Conservation (phyloP, 1,284 basidiomycete species). For the Cryptococcus maquisensis region DNA sequence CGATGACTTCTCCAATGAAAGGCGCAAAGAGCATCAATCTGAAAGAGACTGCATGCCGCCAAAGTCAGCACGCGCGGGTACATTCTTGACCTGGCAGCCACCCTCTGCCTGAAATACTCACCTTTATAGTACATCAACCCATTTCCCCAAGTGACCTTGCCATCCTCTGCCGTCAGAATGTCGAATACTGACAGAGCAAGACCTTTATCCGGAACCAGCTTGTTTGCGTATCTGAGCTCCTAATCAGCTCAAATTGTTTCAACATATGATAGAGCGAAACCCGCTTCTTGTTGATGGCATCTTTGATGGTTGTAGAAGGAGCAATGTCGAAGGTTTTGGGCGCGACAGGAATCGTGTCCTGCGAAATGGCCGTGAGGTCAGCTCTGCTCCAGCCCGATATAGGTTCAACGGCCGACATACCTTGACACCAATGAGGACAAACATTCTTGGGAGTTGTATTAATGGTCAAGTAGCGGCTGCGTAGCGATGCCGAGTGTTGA, state of each 20-base stretch:
- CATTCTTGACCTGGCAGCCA: slow-evolving; percentile 10
- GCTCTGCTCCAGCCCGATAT: neutral
- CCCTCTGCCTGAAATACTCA: slow-evolving; percentile 45
- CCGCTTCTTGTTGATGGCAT: slow-evolving; percentile 48
- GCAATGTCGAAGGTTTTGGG: slow-evolving; percentile 45
- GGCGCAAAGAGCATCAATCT: slow-evolving; percentile 87
- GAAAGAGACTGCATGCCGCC: slow-evolving; percentile 74
- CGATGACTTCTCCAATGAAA: slow-evolving; percentile 81
- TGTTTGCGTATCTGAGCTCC: slow-evolving; percentile 75
- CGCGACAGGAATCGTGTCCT: slow-evolving; percentile 49
- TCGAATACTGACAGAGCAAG: slow-evolving; percentile 87
- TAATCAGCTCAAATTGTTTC: neutral
- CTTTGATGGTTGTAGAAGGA: slow-evolving; percentile 40
- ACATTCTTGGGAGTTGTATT: slow-evolving; percentile 25
- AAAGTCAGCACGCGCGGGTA: neutral
- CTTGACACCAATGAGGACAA: slow-evolving; percentile 43
- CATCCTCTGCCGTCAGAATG: slow-evolving; percentile 77
- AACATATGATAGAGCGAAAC: neutral
- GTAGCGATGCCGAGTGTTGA: slow-evolving; percentile 5
- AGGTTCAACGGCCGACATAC: slow-evolving; percentile 14
- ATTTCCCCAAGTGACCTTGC: slow-evolving; percentile 90
- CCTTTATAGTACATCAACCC: slow-evolving; percentile 92
- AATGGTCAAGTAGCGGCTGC: neutral
- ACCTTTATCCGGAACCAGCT: slow-evolving; percentile 85
- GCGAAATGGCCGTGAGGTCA: neutral